Conservation (phyloP, 768 basidiomycete species). For the Mycena albidolilacea region DNA sequence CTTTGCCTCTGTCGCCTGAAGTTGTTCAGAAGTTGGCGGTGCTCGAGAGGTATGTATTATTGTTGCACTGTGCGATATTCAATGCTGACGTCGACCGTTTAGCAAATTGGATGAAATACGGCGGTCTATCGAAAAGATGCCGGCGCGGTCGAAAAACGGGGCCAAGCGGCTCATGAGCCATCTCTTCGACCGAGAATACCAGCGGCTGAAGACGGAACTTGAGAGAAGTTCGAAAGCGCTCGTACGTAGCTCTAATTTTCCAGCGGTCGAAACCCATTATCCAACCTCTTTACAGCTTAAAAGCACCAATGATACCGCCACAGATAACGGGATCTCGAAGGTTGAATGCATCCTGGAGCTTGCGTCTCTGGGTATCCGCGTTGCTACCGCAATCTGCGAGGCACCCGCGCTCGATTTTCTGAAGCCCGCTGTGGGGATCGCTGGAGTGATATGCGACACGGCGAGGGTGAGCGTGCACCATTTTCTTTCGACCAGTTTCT, state of each 20-base stretch:
- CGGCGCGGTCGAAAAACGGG: neutral
- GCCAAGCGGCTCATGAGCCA: neutral
- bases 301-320: too few relatives aligned
- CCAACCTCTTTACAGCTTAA: too few relatives aligned
- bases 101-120: neutral
- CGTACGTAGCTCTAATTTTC: too few relatives aligned
- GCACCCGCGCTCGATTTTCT: neutral
- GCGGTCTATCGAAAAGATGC: neutral
- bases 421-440: neutral
- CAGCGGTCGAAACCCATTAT: too few relatives aligned
- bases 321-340: too few relatives aligned
- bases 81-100: neutral
- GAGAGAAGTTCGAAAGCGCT: neutral
- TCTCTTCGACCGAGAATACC: neutral
- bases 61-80: neutral
- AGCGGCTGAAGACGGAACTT: neutral
- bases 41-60: neutral
- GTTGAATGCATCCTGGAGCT: neutral
- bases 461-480: slow-evolving; percentile 1
- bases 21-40: neutral
- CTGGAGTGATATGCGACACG: slow-evolving; percentile 4
- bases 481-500: neutral
- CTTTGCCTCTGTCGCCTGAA: neutral
- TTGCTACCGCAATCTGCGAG: neutral
- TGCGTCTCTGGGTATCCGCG: neutral